These are phyloP conservation scores for Filobasidium floriforme DNA, from an alignment of 768 basidiomycete species.

Conservation along the genomic window DNA sequence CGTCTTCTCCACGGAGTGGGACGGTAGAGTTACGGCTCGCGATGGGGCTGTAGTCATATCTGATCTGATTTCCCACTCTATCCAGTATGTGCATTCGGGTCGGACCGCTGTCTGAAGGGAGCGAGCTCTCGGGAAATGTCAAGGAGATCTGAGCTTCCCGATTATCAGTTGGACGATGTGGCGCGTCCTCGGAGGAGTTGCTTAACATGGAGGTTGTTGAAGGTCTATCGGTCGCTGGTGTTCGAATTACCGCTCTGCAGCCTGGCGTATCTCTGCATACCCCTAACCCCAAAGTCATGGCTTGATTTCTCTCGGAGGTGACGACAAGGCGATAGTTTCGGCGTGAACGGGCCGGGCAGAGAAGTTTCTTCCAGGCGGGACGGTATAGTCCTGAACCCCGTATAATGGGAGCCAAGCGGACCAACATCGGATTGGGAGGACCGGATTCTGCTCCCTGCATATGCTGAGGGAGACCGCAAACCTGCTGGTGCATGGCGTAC, in stretches of 20 bases:
- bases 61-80: not conserved
- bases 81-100: no score
- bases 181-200: not conserved
- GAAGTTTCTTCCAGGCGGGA: not conserved
- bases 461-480: not conserved
- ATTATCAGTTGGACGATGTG: not conserved
- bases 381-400: not conserved
- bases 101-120: no score
- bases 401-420: not conserved
- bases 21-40: constrained; percentile 9
- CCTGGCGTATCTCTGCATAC: not conserved
- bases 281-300: not conserved
- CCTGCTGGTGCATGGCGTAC: not conserved
- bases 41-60: not conserved
- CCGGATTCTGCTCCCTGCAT: not conserved
- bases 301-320: not conserved
- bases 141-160: not conserved
- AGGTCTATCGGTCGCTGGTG: no score
- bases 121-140: not conserved
- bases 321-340: not conserved
- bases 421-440: not conserved
- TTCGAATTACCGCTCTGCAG: no score
- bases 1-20: constrained; percentile 7
- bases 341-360: not conserved
- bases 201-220: no score